Base-by-base conservation (phyloP, 2,329 filamentous ascomycete species). In the Allantophomopsis cytisporea region DNA sequence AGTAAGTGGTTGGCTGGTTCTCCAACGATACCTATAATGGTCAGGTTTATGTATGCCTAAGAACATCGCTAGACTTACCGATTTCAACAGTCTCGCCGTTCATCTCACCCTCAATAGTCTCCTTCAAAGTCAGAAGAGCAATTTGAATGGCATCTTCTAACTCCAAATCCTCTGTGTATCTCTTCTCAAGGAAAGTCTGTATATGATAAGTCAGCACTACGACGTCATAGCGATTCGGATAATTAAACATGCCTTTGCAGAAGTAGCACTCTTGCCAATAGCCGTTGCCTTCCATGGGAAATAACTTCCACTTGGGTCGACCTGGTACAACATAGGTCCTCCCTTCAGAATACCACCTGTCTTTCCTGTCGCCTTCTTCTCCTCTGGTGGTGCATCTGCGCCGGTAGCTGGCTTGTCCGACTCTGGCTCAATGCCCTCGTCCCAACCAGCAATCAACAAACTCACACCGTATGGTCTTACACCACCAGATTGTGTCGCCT, bases 251-350 rank as follows among this genome's bases (percentile, higher is more conserved):
- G 14, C 37, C 23, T 98, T 98, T 41, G 91, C 91, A 55, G 87
- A 94, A 32, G 91, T 94, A 39, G 91, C 91, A 58, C 88, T 94
- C 76, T 98, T 98, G 56, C 91, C 91, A 56, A 98, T 98, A 39
- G 91, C 91, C 37, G 91, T 98, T 33, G 91, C 91, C 71, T 98
- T 98, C 91, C 91, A 98, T 4, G 91, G 91, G 61, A 95, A 98
- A 61, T 98, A 98, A 61, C 85, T 94, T 51, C 91, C 91, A 48
- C 86, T 94, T n/a, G 91, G 91, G 59, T 98, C 91, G 51, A 98
- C 91, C 67, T 98, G 89, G 67, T 98, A 98, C 58, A 98, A 66
- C 73, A 93, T 95, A 36, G 91, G 91, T 5, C 91, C 89, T 38
- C 91, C 89, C 69, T 95, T 96, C 52, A 91, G 70, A 51, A 94